Conservation (phyloP, 2,329 filamentous ascomycete species). For the Thermochaetoides dissita region DNA sequence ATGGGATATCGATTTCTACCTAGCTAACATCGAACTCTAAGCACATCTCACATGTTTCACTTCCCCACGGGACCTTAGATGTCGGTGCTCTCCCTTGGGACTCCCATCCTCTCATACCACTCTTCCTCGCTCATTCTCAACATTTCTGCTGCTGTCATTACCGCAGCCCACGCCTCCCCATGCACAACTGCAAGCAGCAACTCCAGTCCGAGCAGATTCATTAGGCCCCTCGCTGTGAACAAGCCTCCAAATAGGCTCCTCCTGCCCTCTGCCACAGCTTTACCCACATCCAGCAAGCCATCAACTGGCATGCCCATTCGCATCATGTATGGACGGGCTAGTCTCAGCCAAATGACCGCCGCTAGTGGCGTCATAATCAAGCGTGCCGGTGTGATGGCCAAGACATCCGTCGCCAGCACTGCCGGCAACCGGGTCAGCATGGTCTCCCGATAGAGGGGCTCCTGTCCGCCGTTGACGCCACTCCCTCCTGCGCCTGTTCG, state of each 20-base stretch:
- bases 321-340: constrained; percentile 27
- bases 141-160: constrained; percentile 20
- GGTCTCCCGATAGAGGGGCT: constrained; percentile 24
- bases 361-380: constrained; percentile 34
- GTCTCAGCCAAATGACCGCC: constrained; percentile 28
- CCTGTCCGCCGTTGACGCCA: constrained; percentile 1
- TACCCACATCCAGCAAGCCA: constrained; percentile 21
- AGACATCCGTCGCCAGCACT: constrained; percentile 31
- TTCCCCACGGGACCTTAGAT: too few relatives aligned
- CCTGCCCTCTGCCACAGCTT: background rate
- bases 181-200: constrained; percentile 30
- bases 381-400: constrained; percentile 29
- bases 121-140: constrained; percentile 14
- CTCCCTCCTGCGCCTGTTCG: background rate
- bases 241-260: background rate
- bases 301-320: constrained; percentile 22
- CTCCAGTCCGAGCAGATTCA: constrained; percentile 34
- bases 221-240: constrained; percentile 23
- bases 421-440: constrained; percentile 37
- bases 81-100: background rate
- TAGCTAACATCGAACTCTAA: too few relatives aligned
- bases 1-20: too few relatives aligned
- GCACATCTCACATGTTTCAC: too few relatives aligned
- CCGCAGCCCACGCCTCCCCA: constrained; percentile 30
- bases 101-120: constrained; percentile 11